phyloP scores from a whole-genome alignment of 179 eudicot genomes.

The Sideroxylon spinosum region DNA sequence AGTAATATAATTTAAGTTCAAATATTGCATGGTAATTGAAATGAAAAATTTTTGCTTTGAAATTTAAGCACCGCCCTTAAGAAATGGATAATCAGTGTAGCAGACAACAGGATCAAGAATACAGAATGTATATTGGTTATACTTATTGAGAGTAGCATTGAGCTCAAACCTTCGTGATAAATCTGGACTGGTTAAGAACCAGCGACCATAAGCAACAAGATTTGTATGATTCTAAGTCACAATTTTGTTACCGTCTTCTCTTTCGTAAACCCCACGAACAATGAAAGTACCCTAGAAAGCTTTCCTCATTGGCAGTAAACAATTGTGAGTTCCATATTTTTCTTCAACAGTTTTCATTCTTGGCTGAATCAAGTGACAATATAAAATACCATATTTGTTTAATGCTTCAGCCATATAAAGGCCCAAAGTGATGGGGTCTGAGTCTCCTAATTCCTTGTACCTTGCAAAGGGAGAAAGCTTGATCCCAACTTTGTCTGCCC shows the following conservation, averaged over 20 bases:
- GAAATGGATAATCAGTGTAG: conserved; percentile 19
- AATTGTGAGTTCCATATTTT: not conserved
- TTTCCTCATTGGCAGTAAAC: conserved; percentile 17
- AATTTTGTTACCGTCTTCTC: conserved; percentile 11
- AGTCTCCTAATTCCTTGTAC: conserved; percentile 15
- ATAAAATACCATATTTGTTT: conserved; percentile 11
- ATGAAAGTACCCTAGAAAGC: conserved; percentile 14
- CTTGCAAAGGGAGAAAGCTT: conserved; percentile 14
- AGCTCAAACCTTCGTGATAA: conserved; percentile 14
- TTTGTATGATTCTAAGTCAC: conserved; percentile 4
- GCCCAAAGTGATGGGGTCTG: conserved; percentile 12
- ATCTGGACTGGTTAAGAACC: conserved; percentile 16
- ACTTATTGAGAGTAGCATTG: conserved; percentile 16
- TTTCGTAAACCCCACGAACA: not conserved
- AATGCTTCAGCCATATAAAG: conserved; percentile 9
- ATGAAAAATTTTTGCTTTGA: not conserved
- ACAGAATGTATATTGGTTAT: conserved; percentile 8
- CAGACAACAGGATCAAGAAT: conserved; percentile 13
- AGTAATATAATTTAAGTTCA: too few relatives aligned
- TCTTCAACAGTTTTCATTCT: conserved; percentile 15
- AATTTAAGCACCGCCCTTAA: not conserved
- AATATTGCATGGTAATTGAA: not conserved
- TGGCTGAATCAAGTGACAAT: conserved; percentile 19
- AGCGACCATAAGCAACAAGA: conserved; percentile 17
- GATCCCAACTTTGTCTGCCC: conserved; percentile 13